Evolutionary conservation across 345 rosid genomes (phyloP).

Genomic region (Nasturtium officinale): DNA sequence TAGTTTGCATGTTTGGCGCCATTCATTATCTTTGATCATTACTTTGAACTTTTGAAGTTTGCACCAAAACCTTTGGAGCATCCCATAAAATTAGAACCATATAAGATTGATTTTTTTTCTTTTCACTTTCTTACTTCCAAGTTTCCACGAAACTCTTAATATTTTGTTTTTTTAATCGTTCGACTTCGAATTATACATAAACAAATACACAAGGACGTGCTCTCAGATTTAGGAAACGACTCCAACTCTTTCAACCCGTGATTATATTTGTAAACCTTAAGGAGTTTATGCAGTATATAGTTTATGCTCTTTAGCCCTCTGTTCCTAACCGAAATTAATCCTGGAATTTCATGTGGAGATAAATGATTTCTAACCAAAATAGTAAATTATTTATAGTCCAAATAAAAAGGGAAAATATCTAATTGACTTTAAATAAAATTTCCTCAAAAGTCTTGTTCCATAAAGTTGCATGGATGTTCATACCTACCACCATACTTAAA

Average conservation of each 20-base stretch:
- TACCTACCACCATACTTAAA: background rate
- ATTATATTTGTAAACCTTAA: too few species aligned
- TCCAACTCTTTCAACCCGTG: too few species aligned
- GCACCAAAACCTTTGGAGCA: slow-evolving; percentile 17
- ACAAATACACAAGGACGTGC: background rate
- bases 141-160: background rate
- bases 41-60: background rate
- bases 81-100: background rate
- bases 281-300: background rate
- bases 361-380: background rate
- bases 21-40: slow-evolving; percentile 11
- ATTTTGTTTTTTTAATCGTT: background rate
- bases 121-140: background rate
- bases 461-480: slow-evolving; percentile 8
- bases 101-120: background rate
- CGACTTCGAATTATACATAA: background rate
- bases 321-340: background rate
- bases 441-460: background rate
- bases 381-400: background rate
- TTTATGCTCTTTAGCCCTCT: background rate
- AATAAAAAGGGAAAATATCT: background rate
- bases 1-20: slow-evolving; percentile 9
- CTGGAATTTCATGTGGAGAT: background rate
- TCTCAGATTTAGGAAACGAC: background rate
- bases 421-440: background rate